These are phyloP conservation scores for Delonix regia DNA, from an alignment of 306 rosid genomes.

Conservation along the genomic window DNA sequence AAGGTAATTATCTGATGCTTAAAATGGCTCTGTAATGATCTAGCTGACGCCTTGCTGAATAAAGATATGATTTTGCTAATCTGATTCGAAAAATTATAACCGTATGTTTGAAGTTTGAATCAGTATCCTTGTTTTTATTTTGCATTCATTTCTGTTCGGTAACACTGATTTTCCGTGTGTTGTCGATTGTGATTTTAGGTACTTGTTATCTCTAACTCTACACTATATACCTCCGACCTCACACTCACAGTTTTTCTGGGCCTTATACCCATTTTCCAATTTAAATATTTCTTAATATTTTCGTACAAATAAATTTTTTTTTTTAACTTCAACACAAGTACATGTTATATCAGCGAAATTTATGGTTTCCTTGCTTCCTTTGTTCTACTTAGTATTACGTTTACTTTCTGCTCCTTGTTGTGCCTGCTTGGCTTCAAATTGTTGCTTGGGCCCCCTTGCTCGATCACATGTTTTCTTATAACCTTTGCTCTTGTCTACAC, in stretches of 20 bases:
- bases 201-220: slow-evolving; percentile 1
- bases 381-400: neutral
- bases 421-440: neutral
- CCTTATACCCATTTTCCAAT: neutral
- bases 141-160: neutral
- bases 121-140: neutral
- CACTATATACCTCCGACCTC: neutral
- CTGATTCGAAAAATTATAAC: neutral
- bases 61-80: neutral
- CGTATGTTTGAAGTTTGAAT: neutral
- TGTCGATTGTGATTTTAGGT: neutral
- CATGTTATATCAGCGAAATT: neutral
- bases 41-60: slow-evolving; percentile 8
- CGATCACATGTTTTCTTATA: neutral
- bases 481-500: neutral
- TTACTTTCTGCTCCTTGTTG: neutral
- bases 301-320: neutral
- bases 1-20: neutral
- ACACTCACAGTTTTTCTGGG: neutral
- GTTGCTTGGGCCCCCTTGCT: neutral
- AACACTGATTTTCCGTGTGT: neutral
- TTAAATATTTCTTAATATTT: neutral
- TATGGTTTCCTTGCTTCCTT: neutral
- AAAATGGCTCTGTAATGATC: neutral
- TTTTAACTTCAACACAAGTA: neutral